Percentiles rank a stretch among this genome's conserved stretches.
phyloP scores from a whole-genome alignment of 768 basidiomycete genomes.

The Serendipita indica region DNA sequence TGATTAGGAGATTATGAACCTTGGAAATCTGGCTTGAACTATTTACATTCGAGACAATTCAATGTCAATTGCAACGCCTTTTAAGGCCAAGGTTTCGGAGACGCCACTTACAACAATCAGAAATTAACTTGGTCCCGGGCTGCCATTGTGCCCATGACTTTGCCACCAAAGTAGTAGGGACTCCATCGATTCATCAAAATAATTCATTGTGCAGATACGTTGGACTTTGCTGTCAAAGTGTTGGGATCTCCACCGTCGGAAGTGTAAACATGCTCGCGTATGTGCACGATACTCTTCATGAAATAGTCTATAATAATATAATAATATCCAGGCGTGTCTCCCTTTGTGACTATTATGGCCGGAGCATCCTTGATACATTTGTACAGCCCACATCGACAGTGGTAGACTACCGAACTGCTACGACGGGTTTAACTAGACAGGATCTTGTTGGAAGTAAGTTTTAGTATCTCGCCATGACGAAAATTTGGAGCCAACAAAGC shows the following conservation, averaged over 20 bases:
- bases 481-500: background rate
- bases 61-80: too few relatives aligned
- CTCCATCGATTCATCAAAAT: background rate
- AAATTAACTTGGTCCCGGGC: too few relatives aligned
- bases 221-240: background rate
- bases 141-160: too few relatives aligned
- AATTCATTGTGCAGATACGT: background rate
- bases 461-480: background rate
- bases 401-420: slow-evolving; percentile 18
- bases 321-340: slow-evolving; percentile 31
- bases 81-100: too few relatives aligned
- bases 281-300: background rate
- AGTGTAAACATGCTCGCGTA: slow-evolving; percentile 2
- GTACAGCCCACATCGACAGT: slow-evolving; percentile 38
- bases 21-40: too few relatives aligned
- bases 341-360: slow-evolving; percentile 34
- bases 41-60: too few relatives aligned
- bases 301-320: background rate
- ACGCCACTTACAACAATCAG: too few relatives aligned
- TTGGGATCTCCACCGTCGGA: background rate
- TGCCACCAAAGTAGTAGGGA: too few relatives aligned
- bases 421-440: slow-evolving; percentile 35
- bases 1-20: too few relatives aligned
- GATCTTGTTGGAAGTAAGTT: slow-evolving; percentile 29
- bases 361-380: slow-evolving; percentile 32